Evolutionary conservation across 2,329 filamentous ascomycete species (phyloP).

Genomic region (Didymella lethalis): DNA sequence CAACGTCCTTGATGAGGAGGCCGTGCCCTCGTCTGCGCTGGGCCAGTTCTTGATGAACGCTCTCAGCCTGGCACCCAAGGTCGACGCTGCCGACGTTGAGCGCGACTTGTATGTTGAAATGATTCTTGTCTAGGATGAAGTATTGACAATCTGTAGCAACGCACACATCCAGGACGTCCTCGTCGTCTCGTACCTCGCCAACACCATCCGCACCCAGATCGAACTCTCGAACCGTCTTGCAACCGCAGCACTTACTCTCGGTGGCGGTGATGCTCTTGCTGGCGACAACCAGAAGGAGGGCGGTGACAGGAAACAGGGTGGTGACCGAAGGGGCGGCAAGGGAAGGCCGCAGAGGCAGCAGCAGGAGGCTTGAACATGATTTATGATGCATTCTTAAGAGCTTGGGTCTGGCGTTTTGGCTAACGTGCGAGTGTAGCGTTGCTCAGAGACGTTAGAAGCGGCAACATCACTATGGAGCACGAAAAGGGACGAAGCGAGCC

Average conservation of each 20-base stretch:
- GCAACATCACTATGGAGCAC: constrained; percentile 17
- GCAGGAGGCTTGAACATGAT: constrained; percentile 43
- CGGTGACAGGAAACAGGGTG: constrained; percentile 40
- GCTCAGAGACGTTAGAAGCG: constrained; percentile 11
- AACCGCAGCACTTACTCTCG: constrained; percentile 63
- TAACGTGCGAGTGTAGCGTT: constrained; percentile 24
- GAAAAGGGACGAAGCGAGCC: constrained; percentile 12
- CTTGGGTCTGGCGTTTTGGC: constrained; percentile 34
- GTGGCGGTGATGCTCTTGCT: constrained; percentile 50
- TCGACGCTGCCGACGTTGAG: constrained; percentile 89
- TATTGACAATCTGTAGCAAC: constrained; percentile 67
- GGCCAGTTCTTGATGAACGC: constrained; percentile 96
- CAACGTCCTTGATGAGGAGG: constrained; percentile 92
- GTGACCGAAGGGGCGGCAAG: constrained; percentile 44
- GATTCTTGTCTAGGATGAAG: too few species aligned
- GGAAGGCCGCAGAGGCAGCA: constrained; percentile 45
- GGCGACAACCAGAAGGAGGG: constrained; percentile 48
- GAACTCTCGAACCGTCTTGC: constrained; percentile 95
- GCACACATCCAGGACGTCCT: constrained; percentile 99
- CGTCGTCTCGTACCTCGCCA: constrained; percentile 96
- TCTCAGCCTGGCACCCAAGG: constrained; percentile 91
- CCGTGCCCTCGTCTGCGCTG: constrained; percentile 85
- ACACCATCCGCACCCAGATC: constrained; percentile 98
- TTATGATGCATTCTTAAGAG: constrained; percentile 27
- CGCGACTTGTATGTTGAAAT: constrained; percentile 77